These are phyloP conservation scores for Colletotrichum shisoi DNA, from an alignment of 2,329 filamentous ascomycete species.

Conservation along the genomic window DNA sequence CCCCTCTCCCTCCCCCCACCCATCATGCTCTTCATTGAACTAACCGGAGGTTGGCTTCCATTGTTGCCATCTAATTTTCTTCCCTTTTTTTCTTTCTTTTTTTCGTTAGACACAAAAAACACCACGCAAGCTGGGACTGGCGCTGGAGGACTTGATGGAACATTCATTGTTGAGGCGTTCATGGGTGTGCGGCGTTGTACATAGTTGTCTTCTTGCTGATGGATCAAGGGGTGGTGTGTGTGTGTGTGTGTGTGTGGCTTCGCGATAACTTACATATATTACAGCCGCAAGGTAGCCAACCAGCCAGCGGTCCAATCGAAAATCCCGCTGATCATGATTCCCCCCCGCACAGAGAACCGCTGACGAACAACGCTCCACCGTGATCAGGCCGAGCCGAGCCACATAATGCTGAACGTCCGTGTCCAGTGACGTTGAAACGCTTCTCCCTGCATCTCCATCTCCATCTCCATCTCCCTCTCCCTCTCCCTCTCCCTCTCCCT, in stretches of 20 bases:
- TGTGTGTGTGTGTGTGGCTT: conserved; percentile 22
- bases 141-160: conserved; percentile 19
- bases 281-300: conserved; percentile 14
- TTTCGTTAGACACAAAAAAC: conserved; percentile 1
- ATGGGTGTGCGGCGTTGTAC: conserved; percentile 21
- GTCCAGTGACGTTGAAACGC: conserved; percentile 35
- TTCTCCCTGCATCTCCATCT: conserved; percentile 1
- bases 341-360: conserved; percentile 37
- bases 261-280: conserved; percentile 11
- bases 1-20: no score
- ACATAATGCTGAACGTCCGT: conserved; percentile 18
- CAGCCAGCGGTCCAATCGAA: conserved; percentile 30
- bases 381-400: conserved; percentile 29
- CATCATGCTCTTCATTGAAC: no score
- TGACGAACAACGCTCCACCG: conserved; percentile 27
- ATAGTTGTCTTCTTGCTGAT: conserved; percentile 20
- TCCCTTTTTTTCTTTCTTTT: no score
- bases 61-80: background rate
- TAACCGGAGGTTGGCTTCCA: background rate
- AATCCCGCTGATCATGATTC: conserved; percentile 10
- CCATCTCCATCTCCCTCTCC: background rate
- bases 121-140: conserved; percentile 7
- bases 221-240: conserved; percentile 5
- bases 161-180: conserved; percentile 27
- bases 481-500: background rate